phyloP scores from a whole-genome alignment of 139 green algal species.

The Micractinium sp. region DNA sequence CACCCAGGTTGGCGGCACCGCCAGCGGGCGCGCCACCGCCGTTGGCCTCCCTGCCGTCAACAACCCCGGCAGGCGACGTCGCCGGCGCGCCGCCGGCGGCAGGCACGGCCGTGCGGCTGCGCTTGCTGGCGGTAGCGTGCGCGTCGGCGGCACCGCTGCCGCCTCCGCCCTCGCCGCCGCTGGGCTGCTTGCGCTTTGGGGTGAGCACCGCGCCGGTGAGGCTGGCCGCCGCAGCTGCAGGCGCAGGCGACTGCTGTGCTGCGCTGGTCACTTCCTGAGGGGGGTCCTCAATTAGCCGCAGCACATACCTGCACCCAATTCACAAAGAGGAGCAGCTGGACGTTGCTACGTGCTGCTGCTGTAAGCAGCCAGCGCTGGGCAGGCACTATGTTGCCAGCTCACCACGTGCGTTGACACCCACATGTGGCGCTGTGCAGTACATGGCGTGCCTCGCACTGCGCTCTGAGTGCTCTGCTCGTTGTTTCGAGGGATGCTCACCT shows the following conservation, averaged over 20 bases:
- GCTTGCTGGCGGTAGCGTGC: neutral
- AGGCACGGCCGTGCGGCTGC: neutral
- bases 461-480: too few relatives aligned
- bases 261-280: slow-evolving; percentile 15
- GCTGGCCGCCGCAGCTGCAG: neutral
- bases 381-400: neutral
- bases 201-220: neutral
- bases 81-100: neutral
- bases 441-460: neutral
- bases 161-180: neutral
- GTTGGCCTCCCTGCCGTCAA: neutral
- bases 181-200: slow-evolving; percentile 18
- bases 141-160: neutral
- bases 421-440: too few relatives aligned
- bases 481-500: too few relatives aligned
- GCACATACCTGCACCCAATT: neutral
- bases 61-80: neutral
- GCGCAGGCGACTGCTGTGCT: neutral
- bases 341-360: neutral
- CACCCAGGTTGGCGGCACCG: neutral
- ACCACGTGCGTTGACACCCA: too few relatives aligned
- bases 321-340: neutral
- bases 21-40: neutral
- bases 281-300: neutral
- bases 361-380: neutral